Evolutionary conservation across 306 rosid genomes (phyloP).

Genomic region (Sphenostylis stenocarpa): DNA sequence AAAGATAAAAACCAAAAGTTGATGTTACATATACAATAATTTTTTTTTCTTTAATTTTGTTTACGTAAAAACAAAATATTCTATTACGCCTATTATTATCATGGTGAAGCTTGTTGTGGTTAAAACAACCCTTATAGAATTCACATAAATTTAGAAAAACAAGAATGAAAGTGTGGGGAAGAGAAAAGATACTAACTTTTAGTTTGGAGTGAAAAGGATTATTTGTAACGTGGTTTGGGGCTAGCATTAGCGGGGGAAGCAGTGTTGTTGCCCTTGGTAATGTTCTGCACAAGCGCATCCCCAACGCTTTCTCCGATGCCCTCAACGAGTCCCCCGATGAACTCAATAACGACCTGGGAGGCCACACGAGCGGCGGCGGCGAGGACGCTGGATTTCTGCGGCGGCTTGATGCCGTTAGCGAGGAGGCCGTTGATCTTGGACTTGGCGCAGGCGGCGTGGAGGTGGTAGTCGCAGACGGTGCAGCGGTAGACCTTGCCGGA

Average conservation of each 20-base stretch:
- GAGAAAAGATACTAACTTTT: no score
- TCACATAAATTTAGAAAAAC: no score
- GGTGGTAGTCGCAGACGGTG: constrained; percentile 60
- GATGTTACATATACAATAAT: no score
- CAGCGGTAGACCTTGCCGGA: constrained; percentile 75
- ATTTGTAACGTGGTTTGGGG: constrained; percentile 16
- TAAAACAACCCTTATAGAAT: no score
- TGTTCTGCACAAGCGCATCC: constrained; percentile 63
- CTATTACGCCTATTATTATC: no score
- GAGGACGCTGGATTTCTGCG: constrained; percentile 52
- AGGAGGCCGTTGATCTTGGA: constrained; percentile 64
- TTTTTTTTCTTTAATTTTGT: no score
- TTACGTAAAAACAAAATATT: no score
- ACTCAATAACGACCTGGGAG: constrained; percentile 69
- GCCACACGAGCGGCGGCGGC: constrained; percentile 69
- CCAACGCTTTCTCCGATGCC: constrained; percentile 84
- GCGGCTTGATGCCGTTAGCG: constrained; percentile 50
- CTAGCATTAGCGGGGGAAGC: background rate
- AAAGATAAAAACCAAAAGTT: no score
- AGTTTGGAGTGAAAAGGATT: background rate
- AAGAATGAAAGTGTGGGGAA: no score
- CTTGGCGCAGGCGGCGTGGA: constrained; percentile 84
- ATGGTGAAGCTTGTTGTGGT: no score
- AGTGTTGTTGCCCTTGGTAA: constrained; percentile 45
- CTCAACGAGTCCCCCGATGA: constrained; percentile 75